These are phyloP conservation scores for Diospyros kaki DNA, from an alignment of 148 eudicot genomes.

Conservation along the genomic window DNA sequence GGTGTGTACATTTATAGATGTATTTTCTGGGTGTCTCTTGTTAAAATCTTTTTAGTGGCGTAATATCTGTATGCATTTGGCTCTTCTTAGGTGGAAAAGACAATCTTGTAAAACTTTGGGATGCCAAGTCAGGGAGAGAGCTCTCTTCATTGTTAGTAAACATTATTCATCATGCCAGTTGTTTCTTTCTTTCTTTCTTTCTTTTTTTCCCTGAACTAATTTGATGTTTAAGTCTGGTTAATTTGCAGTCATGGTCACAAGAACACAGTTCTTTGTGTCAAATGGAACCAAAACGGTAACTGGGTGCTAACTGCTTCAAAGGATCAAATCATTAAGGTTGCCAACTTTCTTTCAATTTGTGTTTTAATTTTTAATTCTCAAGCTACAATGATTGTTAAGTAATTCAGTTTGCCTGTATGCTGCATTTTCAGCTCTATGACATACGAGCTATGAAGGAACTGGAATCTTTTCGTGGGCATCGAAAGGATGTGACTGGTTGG, in stretches of 20 bases:
- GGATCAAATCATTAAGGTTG: slow-evolving; percentile 95
- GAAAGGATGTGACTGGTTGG: slow-evolving; percentile 90
- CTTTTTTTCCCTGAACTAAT: not conserved
- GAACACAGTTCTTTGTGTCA: slow-evolving; percentile 81
- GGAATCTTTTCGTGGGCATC: slow-evolving; percentile 93
- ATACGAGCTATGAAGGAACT: slow-evolving; percentile 99
- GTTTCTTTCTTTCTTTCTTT: not conserved
- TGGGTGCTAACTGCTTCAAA: slow-evolving; percentile 98
- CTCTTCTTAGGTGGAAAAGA: slow-evolving; percentile 82
- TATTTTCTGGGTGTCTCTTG: not conserved
- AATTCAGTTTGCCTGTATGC: not conserved
- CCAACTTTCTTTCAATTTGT: not conserved
- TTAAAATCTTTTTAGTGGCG: slow-evolving; percentile 5
- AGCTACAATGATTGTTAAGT: not conserved
- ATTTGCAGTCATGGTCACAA: slow-evolving; percentile 94
- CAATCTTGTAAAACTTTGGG: slow-evolving; percentile 97
- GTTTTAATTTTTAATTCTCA: not conserved
- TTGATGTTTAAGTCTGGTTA: slow-evolving; percentile 6
- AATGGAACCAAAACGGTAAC: slow-evolving; percentile 98
- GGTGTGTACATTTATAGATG: slow-evolving; percentile 38
- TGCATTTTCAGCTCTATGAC: slow-evolving; percentile 76
- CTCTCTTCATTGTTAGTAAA: slow-evolving; percentile 76
- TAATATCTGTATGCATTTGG: slow-evolving; percentile 12
- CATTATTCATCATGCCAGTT: no score
- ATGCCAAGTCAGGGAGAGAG: slow-evolving; percentile 87